These are phyloP conservation scores for Colletotrichum liriopes DNA, from an alignment of 2,329 filamentous ascomycete genomes.

Conservation along the genomic window DNA sequence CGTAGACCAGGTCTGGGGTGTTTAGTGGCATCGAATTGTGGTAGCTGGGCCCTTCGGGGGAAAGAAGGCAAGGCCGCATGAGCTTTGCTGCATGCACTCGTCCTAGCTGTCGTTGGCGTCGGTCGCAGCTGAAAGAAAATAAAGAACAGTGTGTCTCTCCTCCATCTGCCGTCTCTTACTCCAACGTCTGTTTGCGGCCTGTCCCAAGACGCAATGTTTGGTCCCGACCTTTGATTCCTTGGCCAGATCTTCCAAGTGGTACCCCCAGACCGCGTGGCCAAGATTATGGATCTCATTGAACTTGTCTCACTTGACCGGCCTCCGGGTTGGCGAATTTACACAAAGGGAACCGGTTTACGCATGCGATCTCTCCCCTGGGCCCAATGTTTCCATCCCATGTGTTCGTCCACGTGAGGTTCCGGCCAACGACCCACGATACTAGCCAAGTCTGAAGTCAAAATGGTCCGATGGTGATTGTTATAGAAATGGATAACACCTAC, in stretches of 20 bases:
- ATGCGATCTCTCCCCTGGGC: conserved; percentile 19
- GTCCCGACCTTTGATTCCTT: conserved; percentile 9
- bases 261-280: conserved; percentile 25
- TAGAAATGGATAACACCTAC: neutral
- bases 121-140: conserved; percentile 30
- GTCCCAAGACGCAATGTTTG: neutral
- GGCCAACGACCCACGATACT: conserved; percentile 1
- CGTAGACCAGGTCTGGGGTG: conserved; percentile 12
- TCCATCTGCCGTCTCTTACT: conserved; percentile 18
- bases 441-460: neutral
- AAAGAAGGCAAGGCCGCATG: conserved; percentile 25
- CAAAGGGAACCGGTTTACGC: conserved; percentile 25
- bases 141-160: conserved; percentile 28
- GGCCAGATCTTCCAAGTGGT: conserved; percentile 20
- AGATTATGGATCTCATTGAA: conserved; percentile 22
- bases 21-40: conserved; percentile 23
- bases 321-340: conserved; percentile 3
- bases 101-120: conserved; percentile 28
- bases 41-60: neutral
- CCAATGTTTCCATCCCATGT: conserved; percentile 15
- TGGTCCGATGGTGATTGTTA: neutral
- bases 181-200: conserved; percentile 30
- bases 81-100: conserved; percentile 22
- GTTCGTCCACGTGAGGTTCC: conserved; percentile 30
- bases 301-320: conserved; percentile 5